Base-by-base conservation (phyloP, 768 basidiomycete genomes). In the Leccinum ochraceum region DNA sequence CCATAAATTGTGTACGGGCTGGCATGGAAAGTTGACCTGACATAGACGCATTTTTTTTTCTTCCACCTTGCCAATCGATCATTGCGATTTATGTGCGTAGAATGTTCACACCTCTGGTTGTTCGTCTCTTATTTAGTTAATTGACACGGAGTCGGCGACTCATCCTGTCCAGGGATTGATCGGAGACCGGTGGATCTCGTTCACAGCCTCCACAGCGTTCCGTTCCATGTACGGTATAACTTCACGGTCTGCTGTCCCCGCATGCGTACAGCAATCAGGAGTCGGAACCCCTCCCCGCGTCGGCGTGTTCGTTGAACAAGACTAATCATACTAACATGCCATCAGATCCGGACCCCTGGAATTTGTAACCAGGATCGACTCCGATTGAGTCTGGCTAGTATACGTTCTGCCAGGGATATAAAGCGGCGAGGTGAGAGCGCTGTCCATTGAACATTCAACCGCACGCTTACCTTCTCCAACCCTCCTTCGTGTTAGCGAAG, bases 321-420 rank as follows among this genome's bases (percentile, higher is more conserved):
- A 42, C 42, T n/a, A 9, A 42, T 42, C 9, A n/a, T 42, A 42
- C 8, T 42, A 17, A 17, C 39, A 2, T n/a, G 39, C n/a, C 17
- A 9, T 14, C 39, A n/a, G 39, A n/a, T 42, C 42, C n/a, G n/a
- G 8, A 42, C n/a, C 42, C 42, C n/a, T 4, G 42, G 9, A 42
- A 42, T n/a, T 42, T 5, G 2, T 10, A 42, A 42, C 14, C n/a
- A 42, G 17, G 42, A 42, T 42, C 9, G n/a, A 52, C 14, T 32
- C 14, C 20, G 22, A 3, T 22, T 34, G 26, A 16, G 6, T 28
- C 20, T 11, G 53, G 49, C 34, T 49, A 53, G 56, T 17, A 13
- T 34, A 37, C 36, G 36, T 1, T 20, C 53, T 20, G 4, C n/a
- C 10, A 37, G 16, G 59, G 62, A 46, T 64, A 68, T 68, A 68